Evolutionary conservation across 768 basidiomycete genomes (phyloP), one percentile per base, ranked within the genome.

Genomic region (Russula virescens): DNA sequence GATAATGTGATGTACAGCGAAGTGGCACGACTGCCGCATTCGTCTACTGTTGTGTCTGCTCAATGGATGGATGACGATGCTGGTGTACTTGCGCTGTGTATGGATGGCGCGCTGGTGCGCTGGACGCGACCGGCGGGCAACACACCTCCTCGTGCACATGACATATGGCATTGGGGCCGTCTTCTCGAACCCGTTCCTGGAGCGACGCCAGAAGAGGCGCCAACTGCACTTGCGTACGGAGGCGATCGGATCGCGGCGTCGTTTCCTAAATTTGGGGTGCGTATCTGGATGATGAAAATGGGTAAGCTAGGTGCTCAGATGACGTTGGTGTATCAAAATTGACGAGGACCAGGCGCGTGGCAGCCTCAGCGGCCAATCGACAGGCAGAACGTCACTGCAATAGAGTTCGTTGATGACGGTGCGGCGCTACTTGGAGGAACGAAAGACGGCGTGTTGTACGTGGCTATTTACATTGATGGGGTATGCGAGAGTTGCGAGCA

Each of bases 351-450:
- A 87, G 86, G 83, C 16, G 79, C 79, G 26, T 88, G 87, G 88
- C 79, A 82, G 63, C 72, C 78, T 1, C 85, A 88, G 62, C 78
- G 86, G 58, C 81, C 85, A 51, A 87, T 89, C 59, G 66, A 80
- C 58, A 79, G 86, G 56, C 82, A 81, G 64, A 84, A 86, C 58
- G 84, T 88, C 51, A 85, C 84, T 9, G 78, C 81, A 4, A 78
- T 89, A 61, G 78, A 76, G 66, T 88, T 89, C 68, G 76, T 87
- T 10, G 80, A 84, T 25, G 82, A 82, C 35, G 88, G 87, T 0
- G 77, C 78, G 42, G 84, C 82, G 52, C 73, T 89, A 49, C 73
- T 89, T 25, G 87, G 88, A 0, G 88, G 86, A 2, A 88, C 88
- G 31, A 79, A 78, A 57, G 87, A 89, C 67, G 87, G 87, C 13